Evolutionary conservation across 1,139 yeast species (phyloP).

Genomic region (Chernovozyma aurita): DNA sequence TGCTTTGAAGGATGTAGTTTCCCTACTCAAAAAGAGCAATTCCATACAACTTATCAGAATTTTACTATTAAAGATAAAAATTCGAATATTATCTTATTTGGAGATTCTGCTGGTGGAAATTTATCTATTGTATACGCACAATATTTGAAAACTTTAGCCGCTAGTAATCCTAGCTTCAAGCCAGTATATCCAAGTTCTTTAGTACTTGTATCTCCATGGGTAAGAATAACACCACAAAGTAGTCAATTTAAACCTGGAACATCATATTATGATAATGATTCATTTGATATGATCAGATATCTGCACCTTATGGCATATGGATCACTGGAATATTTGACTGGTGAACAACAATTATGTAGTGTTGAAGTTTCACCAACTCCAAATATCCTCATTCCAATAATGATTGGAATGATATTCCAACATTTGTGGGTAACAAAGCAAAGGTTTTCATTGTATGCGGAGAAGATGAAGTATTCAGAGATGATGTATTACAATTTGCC

Average conservation of each 20-base stretch:
- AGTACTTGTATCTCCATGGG: constrained; percentile 41
- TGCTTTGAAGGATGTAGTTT: constrained; percentile 23
- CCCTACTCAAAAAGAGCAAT: constrained; percentile 34
- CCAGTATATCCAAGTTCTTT: constrained; percentile 28
- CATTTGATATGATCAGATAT: constrained; percentile 28
- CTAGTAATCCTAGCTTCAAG: neutral
- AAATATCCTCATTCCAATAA: constrained; percentile 12
- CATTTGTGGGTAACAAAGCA: constrained; percentile 21
- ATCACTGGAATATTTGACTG: constrained; percentile 9
- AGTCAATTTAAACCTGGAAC: constrained; percentile 20
- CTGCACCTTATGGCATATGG: constrained; percentile 6
- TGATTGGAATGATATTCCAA: constrained; percentile 35
- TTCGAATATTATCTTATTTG: constrained; percentile 29
- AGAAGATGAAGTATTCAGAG: constrained; percentile 43
- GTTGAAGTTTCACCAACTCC: constrained; percentile 14
- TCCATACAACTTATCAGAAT: constrained; percentile 25
- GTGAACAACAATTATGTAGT: constrained; percentile 8
- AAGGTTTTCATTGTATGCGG: constrained; percentile 33
- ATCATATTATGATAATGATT: constrained; percentile 32
- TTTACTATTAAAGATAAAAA: constrained; percentile 25
- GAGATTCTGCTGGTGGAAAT: constrained; percentile 45
- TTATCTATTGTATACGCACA: constrained; percentile 27
- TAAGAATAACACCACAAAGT: constrained; percentile 16
- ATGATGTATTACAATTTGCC: constrained; percentile 36
- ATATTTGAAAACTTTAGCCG: constrained; percentile 16